Percentiles rank a stretch among this genome's conserved stretches.
Evolutionary conservation across 1,139 yeast genomes (phyloP).

Genomic region (Kazachstania sp.): DNA sequence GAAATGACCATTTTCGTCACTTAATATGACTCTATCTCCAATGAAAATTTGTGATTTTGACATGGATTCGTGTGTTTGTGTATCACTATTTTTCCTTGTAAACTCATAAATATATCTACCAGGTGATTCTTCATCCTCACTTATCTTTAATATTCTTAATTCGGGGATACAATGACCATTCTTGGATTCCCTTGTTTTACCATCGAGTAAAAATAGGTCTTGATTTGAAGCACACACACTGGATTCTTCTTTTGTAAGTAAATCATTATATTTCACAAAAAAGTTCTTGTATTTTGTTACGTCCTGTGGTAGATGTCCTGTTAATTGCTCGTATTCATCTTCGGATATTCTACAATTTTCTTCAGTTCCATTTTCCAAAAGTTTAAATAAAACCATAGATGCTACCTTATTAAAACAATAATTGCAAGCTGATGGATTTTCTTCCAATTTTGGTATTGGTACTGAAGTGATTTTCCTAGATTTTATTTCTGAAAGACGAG

Average conservation of each 20-base stretch:
- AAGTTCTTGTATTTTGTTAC: slow-evolving; percentile 35
- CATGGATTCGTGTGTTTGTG: slow-evolving; percentile 20
- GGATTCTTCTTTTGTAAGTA: slow-evolving; percentile 70
- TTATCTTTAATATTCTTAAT: slow-evolving; percentile 34
- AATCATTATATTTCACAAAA: slow-evolving; percentile 61
- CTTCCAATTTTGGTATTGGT: slow-evolving; percentile 51
- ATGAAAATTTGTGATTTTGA: slow-evolving; percentile 38
- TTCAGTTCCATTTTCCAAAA: slow-evolving; percentile 49
- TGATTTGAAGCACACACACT: slow-evolving; percentile 44
- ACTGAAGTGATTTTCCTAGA: slow-evolving; percentile 7
- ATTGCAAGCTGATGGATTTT: slow-evolving; percentile 50
- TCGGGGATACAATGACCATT: slow-evolving; percentile 52
- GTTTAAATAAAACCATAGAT: slow-evolving; percentile 63
- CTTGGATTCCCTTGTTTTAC: slow-evolving; percentile 45
- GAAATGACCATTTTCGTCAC: slow-evolving; percentile 76
- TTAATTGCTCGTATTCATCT: slow-evolving; percentile 40
- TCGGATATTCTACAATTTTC: slow-evolving; percentile 39
- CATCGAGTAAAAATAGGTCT: slow-evolving; percentile 55
- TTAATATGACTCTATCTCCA: slow-evolving; percentile 55
- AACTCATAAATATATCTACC: slow-evolving; percentile 43
- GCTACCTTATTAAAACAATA: slow-evolving; percentile 51
- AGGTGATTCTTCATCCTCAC: slow-evolving; percentile 27
- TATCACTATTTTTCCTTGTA: slow-evolving; percentile 28
- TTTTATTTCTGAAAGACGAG: slow-evolving; percentile 35
- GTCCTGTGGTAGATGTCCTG: slow-evolving; percentile 41